These are phyloP conservation scores for Fraxinus paxiana DNA, from an alignment of 305 asterid species.

Conservation along the genomic window DNA sequence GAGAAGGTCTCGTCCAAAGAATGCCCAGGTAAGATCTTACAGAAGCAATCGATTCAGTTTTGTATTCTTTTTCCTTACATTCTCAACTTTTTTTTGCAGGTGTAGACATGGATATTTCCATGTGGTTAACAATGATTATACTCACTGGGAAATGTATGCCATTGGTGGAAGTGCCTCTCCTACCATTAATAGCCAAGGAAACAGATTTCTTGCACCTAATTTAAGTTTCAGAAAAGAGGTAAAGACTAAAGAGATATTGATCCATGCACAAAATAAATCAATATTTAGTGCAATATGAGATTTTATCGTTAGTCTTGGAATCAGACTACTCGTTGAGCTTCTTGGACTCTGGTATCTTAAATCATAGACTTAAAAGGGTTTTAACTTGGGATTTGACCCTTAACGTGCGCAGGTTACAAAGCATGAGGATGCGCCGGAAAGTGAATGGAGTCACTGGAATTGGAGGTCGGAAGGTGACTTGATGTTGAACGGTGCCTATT, in stretches of 20 bases:
- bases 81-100: constrained; percentile 30
- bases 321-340: neutral
- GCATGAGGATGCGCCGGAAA: constrained; percentile 64
- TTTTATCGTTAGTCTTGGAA: neutral
- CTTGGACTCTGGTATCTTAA: neutral
- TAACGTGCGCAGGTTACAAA: constrained; percentile 41
- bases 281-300: neutral
- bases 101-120: constrained; percentile 83
- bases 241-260: neutral
- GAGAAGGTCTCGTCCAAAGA: constrained; percentile 81
- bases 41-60: neutral
- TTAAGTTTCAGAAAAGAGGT: constrained; percentile 46
- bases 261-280: neutral
- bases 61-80: neutral
- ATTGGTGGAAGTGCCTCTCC: constrained; percentile 83
- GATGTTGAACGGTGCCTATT: constrained; percentile 63
- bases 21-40: constrained; percentile 57
- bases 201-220: constrained; percentile 69
- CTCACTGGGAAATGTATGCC: constrained; percentile 84
- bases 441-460: constrained; percentile 56
- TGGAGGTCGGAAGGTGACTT: constrained; percentile 66
- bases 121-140: constrained; percentile 78
- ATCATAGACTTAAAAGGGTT: neutral
- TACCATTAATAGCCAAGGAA: constrained; percentile 74
- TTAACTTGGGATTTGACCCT: neutral